Evolutionary conservation across 352 stramenopile genomes (phyloP).

Genomic region (Phytophthora sp.): DNA sequence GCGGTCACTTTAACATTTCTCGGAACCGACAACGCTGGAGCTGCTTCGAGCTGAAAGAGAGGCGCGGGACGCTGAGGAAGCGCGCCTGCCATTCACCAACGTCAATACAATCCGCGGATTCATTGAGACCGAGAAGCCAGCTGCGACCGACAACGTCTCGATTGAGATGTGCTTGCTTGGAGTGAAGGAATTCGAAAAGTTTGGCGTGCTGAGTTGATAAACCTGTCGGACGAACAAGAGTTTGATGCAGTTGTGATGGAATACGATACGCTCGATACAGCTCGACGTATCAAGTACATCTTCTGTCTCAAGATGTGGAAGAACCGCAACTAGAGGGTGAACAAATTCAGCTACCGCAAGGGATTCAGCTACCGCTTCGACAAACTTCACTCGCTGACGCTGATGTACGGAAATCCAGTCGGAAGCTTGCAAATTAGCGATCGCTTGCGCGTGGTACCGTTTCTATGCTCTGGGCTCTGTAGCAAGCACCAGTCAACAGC

Average conservation of each 20-base stretch:
- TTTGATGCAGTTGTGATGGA: no score
- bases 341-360: neutral
- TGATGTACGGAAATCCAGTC: neutral
- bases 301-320: constrained; percentile 5
- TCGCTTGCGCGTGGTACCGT: neutral
- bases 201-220: constrained; percentile 2
- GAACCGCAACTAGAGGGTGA: neutral
- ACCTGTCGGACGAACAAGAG: neutral
- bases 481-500: no score
- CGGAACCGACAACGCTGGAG: neutral
- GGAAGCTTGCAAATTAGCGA: constrained; percentile 11
- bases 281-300: neutral
- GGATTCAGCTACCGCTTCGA: constrained; percentile 9
- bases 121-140: neutral
- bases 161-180: constrained; percentile 9
- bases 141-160: neutral
- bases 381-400: neutral
- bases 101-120: neutral
- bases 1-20: no score
- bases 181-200: neutral
- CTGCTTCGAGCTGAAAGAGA: neutral
- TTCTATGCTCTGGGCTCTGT: no score
- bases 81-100: neutral
- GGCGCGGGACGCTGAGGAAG: neutral
- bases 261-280: no score